These are phyloP conservation scores for Cicer cuneatum DNA, from an alignment of 306 rosid species.

Conservation along the genomic window DNA sequence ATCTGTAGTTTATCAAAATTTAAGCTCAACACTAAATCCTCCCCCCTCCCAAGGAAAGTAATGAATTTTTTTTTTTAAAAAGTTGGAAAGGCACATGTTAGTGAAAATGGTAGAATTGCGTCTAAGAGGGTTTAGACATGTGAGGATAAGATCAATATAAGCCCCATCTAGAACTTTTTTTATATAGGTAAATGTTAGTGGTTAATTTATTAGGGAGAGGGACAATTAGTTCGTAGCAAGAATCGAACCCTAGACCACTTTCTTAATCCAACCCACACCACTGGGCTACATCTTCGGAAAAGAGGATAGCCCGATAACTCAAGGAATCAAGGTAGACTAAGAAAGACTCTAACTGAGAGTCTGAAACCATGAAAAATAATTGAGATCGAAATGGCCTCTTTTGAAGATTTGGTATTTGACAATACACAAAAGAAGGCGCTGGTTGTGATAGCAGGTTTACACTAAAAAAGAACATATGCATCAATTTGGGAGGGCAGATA, in stretches of 20 bases:
- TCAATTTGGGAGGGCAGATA: constrained; percentile 9
- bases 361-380: neutral
- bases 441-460: neutral
- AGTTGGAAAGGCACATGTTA: neutral
- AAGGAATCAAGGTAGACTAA: neutral
- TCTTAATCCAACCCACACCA: no score
- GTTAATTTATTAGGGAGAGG: no score
- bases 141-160: neutral
- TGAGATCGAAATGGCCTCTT: neutral
- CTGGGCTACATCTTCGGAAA: no score
- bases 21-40: neutral
- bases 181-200: no score
- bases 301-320: neutral
- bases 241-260: no score
- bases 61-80: no score
- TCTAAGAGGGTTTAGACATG: neutral
- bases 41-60: neutral
- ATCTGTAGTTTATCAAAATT: neutral
- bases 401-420: neutral
- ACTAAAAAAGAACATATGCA: neutral
- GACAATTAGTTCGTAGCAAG: no score
- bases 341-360: neutral
- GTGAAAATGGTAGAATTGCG: neutral
- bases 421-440: neutral
- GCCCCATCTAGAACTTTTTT: neutral